Base-by-base conservation (phyloP, 331 rosid species). In the Malus hybrid region DNA sequence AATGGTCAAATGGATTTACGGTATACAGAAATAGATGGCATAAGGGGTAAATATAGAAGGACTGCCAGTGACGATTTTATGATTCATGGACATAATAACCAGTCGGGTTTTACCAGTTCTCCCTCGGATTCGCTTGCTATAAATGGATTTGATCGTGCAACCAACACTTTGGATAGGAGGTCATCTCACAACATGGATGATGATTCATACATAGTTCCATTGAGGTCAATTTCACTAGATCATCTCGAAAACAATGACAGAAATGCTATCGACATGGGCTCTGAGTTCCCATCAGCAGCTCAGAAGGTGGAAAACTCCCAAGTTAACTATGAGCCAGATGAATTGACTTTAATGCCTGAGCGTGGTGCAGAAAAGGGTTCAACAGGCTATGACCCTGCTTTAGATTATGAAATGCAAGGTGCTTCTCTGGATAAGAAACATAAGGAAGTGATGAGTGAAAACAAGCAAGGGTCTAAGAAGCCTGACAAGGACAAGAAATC, bases 391-490 rank as follows among this genome's bases (percentile, higher is more conserved):
- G 93, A 95, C 82, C 99, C 91, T 80, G 93, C 97, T 76, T 83
- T 86, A 78, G 96, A 95, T 80, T 90, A 92, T 83, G 97, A 89
- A 87, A 89, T 85, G 92, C 93, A 84, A 78, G 78, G 73, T 74
- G 80, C 79, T 78, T 54, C 79, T 46, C 77, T 63, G 32, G 74
- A 56, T 79, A 90, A 87, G 83, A 88, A 81, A 73, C 80, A 60
- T 62, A 86, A 83, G 77, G 90, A 85, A 55, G 87, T 73, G 46
- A 82, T 65, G 59, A 68, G 78, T 56, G 88, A 83, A 27, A 42
- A 69, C 74, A 89, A 82, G 83, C 77, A 80, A 73, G 96, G 88
- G 75, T 55, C 87, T 72, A 90, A 84, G 87, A 86, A 70, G 82
- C 56, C 76, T 59, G 89, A 83, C 67, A 92, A 83, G 83, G 97